A percentile compares a stretch with the other conserved stretches of the same genome.
phyloP scores from a whole-genome alignment of 352 stramenopile genomes.

The Pythium periplocum region DNA sequence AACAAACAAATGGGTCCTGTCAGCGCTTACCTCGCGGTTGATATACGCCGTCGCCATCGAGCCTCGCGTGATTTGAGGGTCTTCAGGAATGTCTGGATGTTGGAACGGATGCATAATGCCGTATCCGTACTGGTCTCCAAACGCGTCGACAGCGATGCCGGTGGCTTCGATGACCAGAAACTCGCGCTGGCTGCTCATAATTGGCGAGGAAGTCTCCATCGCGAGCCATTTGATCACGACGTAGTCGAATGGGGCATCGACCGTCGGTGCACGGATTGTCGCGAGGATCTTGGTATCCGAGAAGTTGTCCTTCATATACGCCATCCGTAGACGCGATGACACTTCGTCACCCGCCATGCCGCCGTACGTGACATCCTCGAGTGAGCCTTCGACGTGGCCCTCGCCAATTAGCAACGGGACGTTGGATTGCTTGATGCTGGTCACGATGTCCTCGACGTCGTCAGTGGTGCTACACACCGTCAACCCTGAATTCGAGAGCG shows the following conservation, averaged over 20 bases:
- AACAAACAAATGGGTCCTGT: slow-evolving; percentile 39
- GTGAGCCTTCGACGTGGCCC: slow-evolving; percentile 14
- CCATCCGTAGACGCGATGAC: slow-evolving; percentile 18
- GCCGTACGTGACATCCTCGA: slow-evolving; percentile 23
- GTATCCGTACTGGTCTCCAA: slow-evolving; percentile 25
- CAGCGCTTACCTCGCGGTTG: slow-evolving; percentile 16
- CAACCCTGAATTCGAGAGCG: no score
- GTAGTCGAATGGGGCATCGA: slow-evolving; percentile 32
- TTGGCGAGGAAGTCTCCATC: slow-evolving; percentile 4
- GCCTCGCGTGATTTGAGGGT: slow-evolving; percentile 30
- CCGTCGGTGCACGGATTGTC: slow-evolving; percentile 20
- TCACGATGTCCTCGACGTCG: no score
- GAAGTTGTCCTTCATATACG: slow-evolving; percentile 24
- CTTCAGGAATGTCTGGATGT: slow-evolving; percentile 25
- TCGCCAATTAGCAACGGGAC: slow-evolving; percentile 14
- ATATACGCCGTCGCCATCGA: slow-evolving; percentile 37
- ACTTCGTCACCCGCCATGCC: slow-evolving; percentile 16
- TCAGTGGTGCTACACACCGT: no score
- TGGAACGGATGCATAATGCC: slow-evolving; percentile 52
- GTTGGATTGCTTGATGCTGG: not conserved
- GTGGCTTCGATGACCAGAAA: slow-evolving; percentile 44
- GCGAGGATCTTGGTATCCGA: slow-evolving; percentile 21
- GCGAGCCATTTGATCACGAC: slow-evolving; percentile 43
- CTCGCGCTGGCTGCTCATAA: slow-evolving; percentile 15
- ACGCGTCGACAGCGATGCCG: slow-evolving; percentile 28